Conservation (phyloP, 1,284 basidiomycete genomes). For the Ganoderma lucidum region DNA sequence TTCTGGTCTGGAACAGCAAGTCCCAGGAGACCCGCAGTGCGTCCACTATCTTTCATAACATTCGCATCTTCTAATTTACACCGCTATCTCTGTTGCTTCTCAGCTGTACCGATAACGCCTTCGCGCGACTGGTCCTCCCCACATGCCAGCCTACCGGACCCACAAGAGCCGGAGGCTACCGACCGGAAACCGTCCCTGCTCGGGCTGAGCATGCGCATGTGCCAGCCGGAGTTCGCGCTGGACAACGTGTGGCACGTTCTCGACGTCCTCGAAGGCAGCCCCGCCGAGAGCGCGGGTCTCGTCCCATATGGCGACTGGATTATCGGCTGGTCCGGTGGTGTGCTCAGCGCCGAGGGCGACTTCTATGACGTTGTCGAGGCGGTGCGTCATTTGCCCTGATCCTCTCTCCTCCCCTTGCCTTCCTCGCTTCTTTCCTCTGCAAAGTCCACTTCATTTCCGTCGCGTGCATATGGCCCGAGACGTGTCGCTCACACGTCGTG, state of each 20-base stretch:
- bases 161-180: constrained; percentile 45
- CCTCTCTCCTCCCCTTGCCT: not conserved
- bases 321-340: constrained; percentile 95
- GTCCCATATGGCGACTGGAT: constrained; percentile 93
- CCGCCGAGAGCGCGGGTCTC: constrained; percentile 89
- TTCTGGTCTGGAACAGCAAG: constrained; percentile 94
- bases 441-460: constrained; percentile 21
- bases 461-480: constrained; percentile 16
- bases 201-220: constrained; percentile 92
- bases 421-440: not conserved
- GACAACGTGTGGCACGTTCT: constrained; percentile 99
- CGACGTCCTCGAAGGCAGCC: constrained; percentile 95
- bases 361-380: constrained; percentile 97
- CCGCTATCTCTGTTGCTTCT: not conserved
- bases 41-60: constrained; percentile 37
- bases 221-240: constrained; percentile 84
- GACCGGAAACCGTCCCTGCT: constrained; percentile 81
- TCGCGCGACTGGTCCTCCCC: constrained; percentile 83
- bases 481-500: constrained; percentile 6
- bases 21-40: constrained; percentile 83
- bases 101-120: constrained; percentile 87
- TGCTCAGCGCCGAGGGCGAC: constrained; percentile 91
- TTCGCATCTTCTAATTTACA: not conserved
- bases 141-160: constrained; percentile 44
- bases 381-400: constrained; percentile 53